Evolutionary conservation across 495 filamentous ascomycete genomes (phyloP).

Genomic region (Diplogelasinospora grovesii): DNA sequence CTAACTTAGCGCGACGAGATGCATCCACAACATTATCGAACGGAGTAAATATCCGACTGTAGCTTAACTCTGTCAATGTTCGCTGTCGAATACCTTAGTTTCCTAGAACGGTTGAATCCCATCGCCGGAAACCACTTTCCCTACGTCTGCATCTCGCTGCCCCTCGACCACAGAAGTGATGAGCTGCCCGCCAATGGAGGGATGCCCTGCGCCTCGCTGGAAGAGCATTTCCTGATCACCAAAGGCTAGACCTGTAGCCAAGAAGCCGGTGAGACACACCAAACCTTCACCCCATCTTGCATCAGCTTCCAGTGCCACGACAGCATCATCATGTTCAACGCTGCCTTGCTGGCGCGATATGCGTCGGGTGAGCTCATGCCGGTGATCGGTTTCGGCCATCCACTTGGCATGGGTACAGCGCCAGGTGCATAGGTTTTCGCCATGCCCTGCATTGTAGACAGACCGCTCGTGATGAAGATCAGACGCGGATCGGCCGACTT

Average conservation of each 20-base stretch:
- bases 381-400: slow-evolving; percentile 40
- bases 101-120: too few relatives aligned
- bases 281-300: slow-evolving; percentile 57
- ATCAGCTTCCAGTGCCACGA: slow-evolving; percentile 47
- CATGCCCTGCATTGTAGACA: slow-evolving; percentile 19
- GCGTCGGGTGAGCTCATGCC: slow-evolving; percentile 23
- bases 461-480: slow-evolving; percentile 35
- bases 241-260: slow-evolving; percentile 47
- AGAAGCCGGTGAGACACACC: slow-evolving; percentile 45
- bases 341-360: slow-evolving; percentile 53
- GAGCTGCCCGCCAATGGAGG: slow-evolving; percentile 36
- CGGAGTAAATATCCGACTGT: too few relatives aligned
- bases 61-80: too few relatives aligned
- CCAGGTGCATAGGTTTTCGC: slow-evolving; percentile 21
- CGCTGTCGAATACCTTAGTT: too few relatives aligned
- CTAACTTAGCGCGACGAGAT: too few relatives aligned
- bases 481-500: slow-evolving; percentile 41
- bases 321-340: slow-evolving; percentile 60
- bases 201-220: slow-evolving; percentile 34
- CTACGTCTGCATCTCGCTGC: slow-evolving; percentile 40
- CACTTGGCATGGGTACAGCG: slow-evolving; percentile 26
- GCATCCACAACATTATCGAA: too few relatives aligned
- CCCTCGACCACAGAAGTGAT: slow-evolving; percentile 42
- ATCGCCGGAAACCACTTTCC: slow-evolving; percentile 31
- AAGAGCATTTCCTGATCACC: slow-evolving; percentile 4